Conservation (phyloP, 2,329 filamentous ascomycete genomes). For the Diaporthe nobilis region DNA sequence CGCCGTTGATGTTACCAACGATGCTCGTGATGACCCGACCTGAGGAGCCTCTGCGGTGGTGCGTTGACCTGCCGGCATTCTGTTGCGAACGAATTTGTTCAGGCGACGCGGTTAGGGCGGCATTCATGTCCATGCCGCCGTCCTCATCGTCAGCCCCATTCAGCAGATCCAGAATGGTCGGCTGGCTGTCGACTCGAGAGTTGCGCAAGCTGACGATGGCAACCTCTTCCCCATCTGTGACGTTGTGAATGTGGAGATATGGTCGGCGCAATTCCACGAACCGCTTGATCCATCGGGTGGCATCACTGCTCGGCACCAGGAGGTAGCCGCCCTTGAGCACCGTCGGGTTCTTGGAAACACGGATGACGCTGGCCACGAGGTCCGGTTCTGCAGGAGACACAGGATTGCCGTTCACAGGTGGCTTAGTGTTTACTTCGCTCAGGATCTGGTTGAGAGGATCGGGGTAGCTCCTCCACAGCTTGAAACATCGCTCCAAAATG, state of each 20-base stretch:
- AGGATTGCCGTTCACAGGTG: slow-evolving; percentile 74
- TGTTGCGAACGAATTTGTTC: slow-evolving; percentile 34
- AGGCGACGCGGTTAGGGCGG: slow-evolving; percentile 39
- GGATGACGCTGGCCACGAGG: slow-evolving; percentile 82
- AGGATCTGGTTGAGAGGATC: slow-evolving; percentile 70
- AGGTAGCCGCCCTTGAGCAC: slow-evolving; percentile 91
- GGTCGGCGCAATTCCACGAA: slow-evolving; percentile 94
- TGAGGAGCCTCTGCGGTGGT: slow-evolving; percentile 64
- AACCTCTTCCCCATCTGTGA: slow-evolving; percentile 89
- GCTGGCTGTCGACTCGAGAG: slow-evolving; percentile 91
- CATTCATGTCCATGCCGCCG: slow-evolving; percentile 47
- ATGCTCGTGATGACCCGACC: slow-evolving; percentile 69
- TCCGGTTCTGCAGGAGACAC: slow-evolving; percentile 68
- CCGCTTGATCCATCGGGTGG: slow-evolving; percentile 88
- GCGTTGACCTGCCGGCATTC: slow-evolving; percentile 58
- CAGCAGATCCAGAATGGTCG: slow-evolving; percentile 86
- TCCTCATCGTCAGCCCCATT: slow-evolving; percentile 52
- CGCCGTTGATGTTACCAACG: slow-evolving; percentile 55
- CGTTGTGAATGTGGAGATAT: slow-evolving; percentile 91
- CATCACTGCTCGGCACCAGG: slow-evolving; percentile 85
- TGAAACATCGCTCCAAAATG: slow-evolving; percentile 69
- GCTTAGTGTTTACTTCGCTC: slow-evolving; percentile 74
- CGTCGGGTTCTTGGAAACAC: slow-evolving; percentile 83
- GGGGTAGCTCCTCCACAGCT: slow-evolving; percentile 75
- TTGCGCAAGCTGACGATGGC: slow-evolving; percentile 91